These are phyloP conservation scores for Leccinum solheimii DNA, from an alignment of 1,284 basidiomycete genomes.

Conservation along the genomic window DNA sequence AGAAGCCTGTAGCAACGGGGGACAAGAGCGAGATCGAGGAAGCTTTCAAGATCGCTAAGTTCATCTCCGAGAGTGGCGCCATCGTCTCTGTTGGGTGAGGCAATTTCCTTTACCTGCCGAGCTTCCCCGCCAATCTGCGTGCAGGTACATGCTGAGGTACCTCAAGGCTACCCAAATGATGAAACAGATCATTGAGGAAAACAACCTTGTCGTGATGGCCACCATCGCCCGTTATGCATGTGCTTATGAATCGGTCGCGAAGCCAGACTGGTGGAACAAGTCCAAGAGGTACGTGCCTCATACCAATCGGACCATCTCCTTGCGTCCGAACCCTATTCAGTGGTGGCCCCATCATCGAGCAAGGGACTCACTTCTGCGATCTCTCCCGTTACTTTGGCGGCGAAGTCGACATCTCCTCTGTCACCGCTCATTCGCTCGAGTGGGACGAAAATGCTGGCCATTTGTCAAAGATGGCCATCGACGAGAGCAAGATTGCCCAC, in stretches of 20 bases:
- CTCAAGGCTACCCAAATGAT: constrained; percentile 96
- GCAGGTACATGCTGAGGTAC: constrained; percentile 89
- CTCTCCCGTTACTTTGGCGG: constrained; percentile 97
- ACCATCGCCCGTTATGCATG: constrained; percentile 95
- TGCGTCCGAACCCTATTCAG: constrained; percentile 38
- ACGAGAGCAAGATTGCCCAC: constrained; percentile 75
- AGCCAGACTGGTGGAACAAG: constrained; percentile 99
- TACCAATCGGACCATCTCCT: background rate
- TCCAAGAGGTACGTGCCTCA: constrained; percentile 68
- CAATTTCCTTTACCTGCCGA: constrained; percentile 8
- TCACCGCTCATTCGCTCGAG: constrained; percentile 85
- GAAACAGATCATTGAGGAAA: constrained; percentile 95
- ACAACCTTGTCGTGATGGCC: constrained; percentile 95
- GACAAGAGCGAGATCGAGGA: constrained; percentile 68
- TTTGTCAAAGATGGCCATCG: constrained; percentile 78
- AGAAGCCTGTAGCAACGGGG: constrained; percentile 93
- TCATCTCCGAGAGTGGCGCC: constrained; percentile 67
- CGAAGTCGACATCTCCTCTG: constrained; percentile 87
- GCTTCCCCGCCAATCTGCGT: constrained; percentile 8
- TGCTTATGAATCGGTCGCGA: constrained; percentile 88
- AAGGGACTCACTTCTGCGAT: constrained; percentile 92
- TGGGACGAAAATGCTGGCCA: constrained; percentile 90
- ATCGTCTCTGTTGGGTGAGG: constrained; percentile 87
- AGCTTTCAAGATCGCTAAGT: constrained; percentile 65
- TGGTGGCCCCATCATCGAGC: constrained; percentile 92